Conservation (phyloP, 495 filamentous ascomycete genomes). For the Immersiella caudata region DNA sequence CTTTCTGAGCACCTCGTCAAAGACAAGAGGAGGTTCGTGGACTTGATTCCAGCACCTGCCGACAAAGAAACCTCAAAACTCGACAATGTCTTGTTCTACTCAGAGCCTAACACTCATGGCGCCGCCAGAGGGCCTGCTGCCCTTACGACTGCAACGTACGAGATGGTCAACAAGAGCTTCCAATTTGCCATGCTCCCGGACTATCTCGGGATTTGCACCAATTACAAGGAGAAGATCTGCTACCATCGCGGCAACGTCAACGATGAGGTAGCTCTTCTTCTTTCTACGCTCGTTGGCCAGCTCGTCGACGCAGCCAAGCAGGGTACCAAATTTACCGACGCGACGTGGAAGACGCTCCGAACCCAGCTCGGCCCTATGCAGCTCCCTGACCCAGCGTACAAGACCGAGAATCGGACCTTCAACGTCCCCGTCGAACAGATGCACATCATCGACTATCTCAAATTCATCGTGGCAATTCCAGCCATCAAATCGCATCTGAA, state of each 20-base stretch:
- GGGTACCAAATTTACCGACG: constrained; percentile 66
- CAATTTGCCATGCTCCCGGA: constrained; percentile 66
- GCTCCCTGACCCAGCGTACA: constrained; percentile 46
- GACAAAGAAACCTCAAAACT: too few relatives aligned
- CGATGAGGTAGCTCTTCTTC: constrained; percentile 54
- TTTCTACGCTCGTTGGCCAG: constrained; percentile 72
- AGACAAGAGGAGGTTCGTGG: constrained; percentile 55
- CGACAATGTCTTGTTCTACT: too few relatives aligned
- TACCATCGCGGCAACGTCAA: constrained; percentile 64
- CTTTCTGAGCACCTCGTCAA: constrained; percentile 60
- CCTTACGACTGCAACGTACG: constrained; percentile 30
- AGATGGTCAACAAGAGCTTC: constrained; percentile 60
- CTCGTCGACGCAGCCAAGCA: constrained; percentile 83
- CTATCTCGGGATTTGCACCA: constrained; percentile 74
- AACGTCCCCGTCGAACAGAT: constrained; percentile 37
- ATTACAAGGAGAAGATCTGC: constrained; percentile 69
- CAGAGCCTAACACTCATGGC: too few relatives aligned
- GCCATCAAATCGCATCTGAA: constrained; percentile 55
- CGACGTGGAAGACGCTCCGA: constrained; percentile 54
- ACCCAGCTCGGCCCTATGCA: constrained; percentile 40
- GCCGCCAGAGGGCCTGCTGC: background rate
- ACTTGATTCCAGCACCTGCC: constrained; percentile 38
- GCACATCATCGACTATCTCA: constrained; percentile 75
- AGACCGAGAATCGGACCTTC: constrained; percentile 31
- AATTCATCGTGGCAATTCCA: constrained; percentile 60